Evolutionary conservation across 192 early-diverging fungal species (phyloP), one percentile per base, ranked within the genome.

Genomic region (Spinellus fusiger): DNA sequence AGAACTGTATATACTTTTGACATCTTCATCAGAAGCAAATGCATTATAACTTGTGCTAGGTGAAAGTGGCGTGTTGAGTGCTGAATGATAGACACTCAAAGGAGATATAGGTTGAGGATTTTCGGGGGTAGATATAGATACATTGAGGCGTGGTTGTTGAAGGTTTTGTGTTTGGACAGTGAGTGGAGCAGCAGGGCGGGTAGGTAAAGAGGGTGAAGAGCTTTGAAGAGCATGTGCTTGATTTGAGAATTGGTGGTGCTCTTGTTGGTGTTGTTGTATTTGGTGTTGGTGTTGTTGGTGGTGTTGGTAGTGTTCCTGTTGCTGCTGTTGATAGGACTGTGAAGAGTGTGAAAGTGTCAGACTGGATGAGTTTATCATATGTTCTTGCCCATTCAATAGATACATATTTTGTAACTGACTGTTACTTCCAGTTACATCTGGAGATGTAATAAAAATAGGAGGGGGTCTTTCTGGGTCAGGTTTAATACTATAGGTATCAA

Each of bases 401-500:
- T 55, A 55, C 33, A 32, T 55, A 34, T 37, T 33, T 32, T 54
- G 31, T 20, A 20, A 35, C 40, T 44, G 40, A n/a, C 15, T 12
- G 8, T 27, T 50, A 20, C 57, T 57, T 4, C 60, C 33, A 49
- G 62, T 59, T 38, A 38, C 65, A 54, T 80, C 81, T 1, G 81
- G 77, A 2, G 75, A 74, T 20, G 81, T 83, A 55, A 83, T 81
- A 49, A 75, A 81, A 51, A 80, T 81, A 15, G 77, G 77, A 10
- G 79, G 64, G 9, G 60, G 64, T 49, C 75, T 63, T 37, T 79
- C 64, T 15, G 29, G 56, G n/a, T 64, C 56, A 25, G 25, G 29
- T 33, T 55, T 62, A 31, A 60, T 49, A 27, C 18, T 47, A 60
- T 62, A 68, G 8, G 49, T 38, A 5, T 56, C 66, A 56, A 68